Conservation (phyloP, 805 yeast genomes). For the Kurtzmaniella cleridarum region DNA sequence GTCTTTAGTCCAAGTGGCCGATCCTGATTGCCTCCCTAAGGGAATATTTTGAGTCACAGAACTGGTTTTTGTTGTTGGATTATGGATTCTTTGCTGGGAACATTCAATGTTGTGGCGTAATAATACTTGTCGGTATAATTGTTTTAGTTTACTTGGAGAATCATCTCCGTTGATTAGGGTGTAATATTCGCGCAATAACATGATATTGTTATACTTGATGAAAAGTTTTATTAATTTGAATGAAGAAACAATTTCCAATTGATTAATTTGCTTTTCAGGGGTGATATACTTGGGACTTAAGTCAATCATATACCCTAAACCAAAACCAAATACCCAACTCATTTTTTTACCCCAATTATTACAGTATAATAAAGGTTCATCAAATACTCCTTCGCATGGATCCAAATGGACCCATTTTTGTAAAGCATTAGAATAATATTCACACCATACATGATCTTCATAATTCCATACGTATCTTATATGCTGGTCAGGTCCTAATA, state of each 20-base stretch:
- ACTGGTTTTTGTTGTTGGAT: slow-evolving; percentile 10
- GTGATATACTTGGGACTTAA: slow-evolving; percentile 65
- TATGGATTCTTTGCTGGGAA: slow-evolving; percentile 12
- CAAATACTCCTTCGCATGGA: slow-evolving; percentile 81
- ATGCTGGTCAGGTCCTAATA: slow-evolving; percentile 38
- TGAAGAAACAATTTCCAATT: slow-evolving; percentile 2
- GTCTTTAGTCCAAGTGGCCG: slow-evolving; percentile 63
- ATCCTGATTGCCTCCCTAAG: slow-evolving; percentile 70
- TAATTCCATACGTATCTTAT: slow-evolving; percentile 75
- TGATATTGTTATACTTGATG: slow-evolving; percentile 1
- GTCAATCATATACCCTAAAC: slow-evolving; percentile 58
- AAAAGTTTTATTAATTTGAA: background rate
- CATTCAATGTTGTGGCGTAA: slow-evolving; percentile 33
- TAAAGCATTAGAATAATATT: slow-evolving; percentile 59
- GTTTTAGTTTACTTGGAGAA: slow-evolving; percentile 7
- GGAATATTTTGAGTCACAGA: slow-evolving; percentile 6
- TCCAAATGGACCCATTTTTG: slow-evolving; percentile 85
- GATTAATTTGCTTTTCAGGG: slow-evolving; percentile 18
- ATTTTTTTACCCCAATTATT: slow-evolving; percentile 91
- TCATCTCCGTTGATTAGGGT: slow-evolving; percentile 10
- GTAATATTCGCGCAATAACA: slow-evolving; percentile 11
- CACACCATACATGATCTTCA: slow-evolving; percentile 98
- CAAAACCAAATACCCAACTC: slow-evolving; percentile 79
- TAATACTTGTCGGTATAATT: slow-evolving; percentile 31
- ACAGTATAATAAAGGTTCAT: slow-evolving; percentile 72